Percentiles rank a stretch among this genome's conserved stretches.
These are phyloP conservation scores for Diaporthe sp. DNA, from an alignment of 2,329 filamentous ascomycete genomes.

Conservation along the genomic window DNA sequence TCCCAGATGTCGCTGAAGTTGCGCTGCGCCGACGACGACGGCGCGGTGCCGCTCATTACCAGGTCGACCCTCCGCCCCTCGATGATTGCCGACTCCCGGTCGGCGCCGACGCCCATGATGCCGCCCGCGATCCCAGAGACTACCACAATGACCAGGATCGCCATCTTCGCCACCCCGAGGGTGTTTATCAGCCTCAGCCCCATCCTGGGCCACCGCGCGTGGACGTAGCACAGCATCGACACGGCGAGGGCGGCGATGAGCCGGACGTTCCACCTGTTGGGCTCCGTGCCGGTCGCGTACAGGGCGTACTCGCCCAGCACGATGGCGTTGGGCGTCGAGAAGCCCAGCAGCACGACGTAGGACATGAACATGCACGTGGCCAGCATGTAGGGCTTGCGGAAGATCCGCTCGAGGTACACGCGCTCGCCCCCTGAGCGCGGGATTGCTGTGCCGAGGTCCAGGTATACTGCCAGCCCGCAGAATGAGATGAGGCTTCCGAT, in stretches of 20 bases:
- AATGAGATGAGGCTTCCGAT: constrained; percentile 62
- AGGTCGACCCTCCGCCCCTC: constrained; percentile 45
- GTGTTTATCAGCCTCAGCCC: constrained; percentile 64
- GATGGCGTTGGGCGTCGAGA: constrained; percentile 66
- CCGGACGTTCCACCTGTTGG: constrained; percentile 64
- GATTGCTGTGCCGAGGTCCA: constrained; percentile 60
- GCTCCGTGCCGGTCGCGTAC: constrained; percentile 56
- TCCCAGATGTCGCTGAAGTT: constrained; percentile 58
- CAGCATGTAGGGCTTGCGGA: constrained; percentile 63
- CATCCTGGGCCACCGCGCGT: constrained; percentile 60
- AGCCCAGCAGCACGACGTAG: constrained; percentile 64
- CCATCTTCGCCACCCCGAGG: constrained; percentile 63
- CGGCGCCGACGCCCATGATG: constrained; percentile 50
- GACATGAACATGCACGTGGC: constrained; percentile 67
- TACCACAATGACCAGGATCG: constrained; percentile 62
- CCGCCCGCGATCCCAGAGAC: constrained; percentile 57
- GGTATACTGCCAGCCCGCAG: constrained; percentile 60
- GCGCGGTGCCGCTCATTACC: constrained; percentile 44
- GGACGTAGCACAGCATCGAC: constrained; percentile 61
- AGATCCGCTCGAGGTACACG: constrained; percentile 68
- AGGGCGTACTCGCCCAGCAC: constrained; percentile 66
- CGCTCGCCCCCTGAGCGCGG: constrained; percentile 65
- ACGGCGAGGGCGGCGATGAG: constrained; percentile 62
- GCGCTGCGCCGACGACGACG: constrained; percentile 52
- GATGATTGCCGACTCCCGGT: constrained; percentile 32